Conservation (phyloP, 164 flowering plant genomes). For the Santalum album region DNA sequence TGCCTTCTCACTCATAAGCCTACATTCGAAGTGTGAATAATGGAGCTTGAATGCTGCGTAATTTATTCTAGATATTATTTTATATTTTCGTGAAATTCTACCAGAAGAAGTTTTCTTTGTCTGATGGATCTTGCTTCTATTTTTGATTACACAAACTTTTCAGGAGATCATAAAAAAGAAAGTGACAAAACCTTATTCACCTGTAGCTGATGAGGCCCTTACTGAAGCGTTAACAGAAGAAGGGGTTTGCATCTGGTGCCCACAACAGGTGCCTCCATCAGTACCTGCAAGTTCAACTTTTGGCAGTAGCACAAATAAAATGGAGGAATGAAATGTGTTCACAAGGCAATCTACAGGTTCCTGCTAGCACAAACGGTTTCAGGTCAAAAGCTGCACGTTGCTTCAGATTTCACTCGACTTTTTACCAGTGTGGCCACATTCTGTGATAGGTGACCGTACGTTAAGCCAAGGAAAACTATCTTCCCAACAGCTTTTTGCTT, state of each 20-base stretch:
- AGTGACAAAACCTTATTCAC: slow-evolving; percentile 82
- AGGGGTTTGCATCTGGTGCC: slow-evolving; percentile 31
- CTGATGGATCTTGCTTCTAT: background rate
- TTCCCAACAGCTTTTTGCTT: too few species aligned
- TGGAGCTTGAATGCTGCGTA: too few species aligned
- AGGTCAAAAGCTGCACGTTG: too few species aligned
- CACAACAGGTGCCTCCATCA: slow-evolving; percentile 49
- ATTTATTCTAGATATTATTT: background rate
- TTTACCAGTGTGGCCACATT: too few species aligned
- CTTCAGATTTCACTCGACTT: too few species aligned
- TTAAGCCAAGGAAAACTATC: too few species aligned
- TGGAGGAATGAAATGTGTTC: background rate
- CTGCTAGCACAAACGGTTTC: background rate
- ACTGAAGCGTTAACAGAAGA: slow-evolving; percentile 33
- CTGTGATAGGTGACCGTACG: too few species aligned
- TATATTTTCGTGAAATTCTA: background rate
- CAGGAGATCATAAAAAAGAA: slow-evolving; percentile 60
- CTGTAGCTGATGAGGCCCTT: slow-evolving; percentile 25
- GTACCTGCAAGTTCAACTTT: slow-evolving; percentile 52
- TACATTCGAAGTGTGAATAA: too few species aligned
- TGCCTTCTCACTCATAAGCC: too few species aligned
- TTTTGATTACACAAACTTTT: slow-evolving; percentile 11
- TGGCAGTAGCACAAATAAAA: slow-evolving; percentile 45
- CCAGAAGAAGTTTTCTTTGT: background rate
- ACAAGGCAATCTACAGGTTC: background rate